Conservation (phyloP, 805 yeast species). For the Candida railenensis region DNA sequence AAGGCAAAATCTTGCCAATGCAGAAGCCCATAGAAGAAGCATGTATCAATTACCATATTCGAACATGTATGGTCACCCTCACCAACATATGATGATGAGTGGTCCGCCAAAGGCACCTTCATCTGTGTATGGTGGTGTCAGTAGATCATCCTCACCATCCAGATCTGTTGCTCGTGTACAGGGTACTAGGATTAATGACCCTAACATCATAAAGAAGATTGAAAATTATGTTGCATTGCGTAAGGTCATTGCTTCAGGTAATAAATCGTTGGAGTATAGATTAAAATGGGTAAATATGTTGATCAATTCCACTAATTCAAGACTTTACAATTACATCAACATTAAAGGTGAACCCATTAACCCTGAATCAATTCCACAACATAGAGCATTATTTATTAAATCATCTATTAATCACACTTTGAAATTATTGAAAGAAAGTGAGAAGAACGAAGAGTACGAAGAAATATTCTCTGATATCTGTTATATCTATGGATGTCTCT, state of each 20-base stretch:
- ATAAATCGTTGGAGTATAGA: conserved; percentile 40
- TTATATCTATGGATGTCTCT: conserved; percentile 36
- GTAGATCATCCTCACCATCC: conserved; percentile 7
- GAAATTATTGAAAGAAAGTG: conserved; percentile 34
- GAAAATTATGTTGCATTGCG: conserved; percentile 34
- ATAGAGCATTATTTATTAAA: conserved; percentile 36
- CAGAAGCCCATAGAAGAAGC: conserved; percentile 2
- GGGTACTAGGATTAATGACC: conserved; percentile 6
- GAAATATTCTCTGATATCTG: conserved; percentile 29
- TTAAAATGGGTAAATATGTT: conserved; percentile 44
- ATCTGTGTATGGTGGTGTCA: conserved; percentile 1
- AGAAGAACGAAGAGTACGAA: conserved; percentile 15
- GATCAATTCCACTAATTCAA: conserved; percentile 36
- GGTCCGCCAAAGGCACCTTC: conserved; percentile 4
- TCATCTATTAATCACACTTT: conserved; percentile 37
- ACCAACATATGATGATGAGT: conserved; percentile 1
- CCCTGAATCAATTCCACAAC: conserved; percentile 26
- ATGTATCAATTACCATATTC: conserved; percentile 6
- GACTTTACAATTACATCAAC: conserved; percentile 39
- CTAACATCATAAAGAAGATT: conserved; percentile 21
- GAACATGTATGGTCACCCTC: background rate
- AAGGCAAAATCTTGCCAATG: background rate
- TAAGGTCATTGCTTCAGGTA: conserved; percentile 37
- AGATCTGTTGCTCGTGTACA: conserved; percentile 22
- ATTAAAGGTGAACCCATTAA: conserved; percentile 39